Evolutionary conservation across 192 early-diverging fungal genomes (phyloP), one percentile per base, ranked within the genome.

Genomic region (Lunasporangiospora selenospora): DNA sequence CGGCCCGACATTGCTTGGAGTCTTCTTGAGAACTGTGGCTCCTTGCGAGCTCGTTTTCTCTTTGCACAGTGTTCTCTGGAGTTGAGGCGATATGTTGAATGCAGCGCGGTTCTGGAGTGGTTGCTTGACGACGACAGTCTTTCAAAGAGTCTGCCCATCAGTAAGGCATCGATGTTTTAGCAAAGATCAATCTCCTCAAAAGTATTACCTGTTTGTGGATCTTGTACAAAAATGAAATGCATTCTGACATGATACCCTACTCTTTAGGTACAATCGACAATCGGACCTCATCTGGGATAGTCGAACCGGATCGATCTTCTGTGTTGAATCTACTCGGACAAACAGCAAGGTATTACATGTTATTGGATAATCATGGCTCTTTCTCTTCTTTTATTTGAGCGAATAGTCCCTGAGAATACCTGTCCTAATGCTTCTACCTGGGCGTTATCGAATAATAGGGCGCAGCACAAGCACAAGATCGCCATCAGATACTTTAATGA

Each of bases 41-140:
- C 75, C 16, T 9, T 48, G 8, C 67, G 65, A 46, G 50, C 55
- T 21, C 50, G 57, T 23, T 80, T 55, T 32, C 48, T 82, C 0
- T 78, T 77, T 54, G 80, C 80, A 13, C 67, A 65, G 58, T 82
- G 80, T 30, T 82, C 75, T 34, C 52, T 80, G 43, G 78, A 82
- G 21, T 30, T 82, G 2, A 37, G 75, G 43, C 64, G 62, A 5
- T 62, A 62, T 30, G 44, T 58, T 5, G 76, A 78, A 36, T 62
- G 75, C 29, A 62, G 31, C 36, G 64, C 53, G 16, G 64, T 61
- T 30, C 43, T 81, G 29, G 47, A 61, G 49, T 51, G 67, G 44
- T 39, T 59, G 12, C 24, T 65, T 34, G 34, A 57, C 15, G 31
- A 31, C 57, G 33, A 19, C 29, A 26, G 18, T 24, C 38, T 49